Evolutionary conservation across 805 yeast species (phyloP), one percentile per base, ranked within the genome.

Genomic region (Saccharomycopsis sp.): DNA sequence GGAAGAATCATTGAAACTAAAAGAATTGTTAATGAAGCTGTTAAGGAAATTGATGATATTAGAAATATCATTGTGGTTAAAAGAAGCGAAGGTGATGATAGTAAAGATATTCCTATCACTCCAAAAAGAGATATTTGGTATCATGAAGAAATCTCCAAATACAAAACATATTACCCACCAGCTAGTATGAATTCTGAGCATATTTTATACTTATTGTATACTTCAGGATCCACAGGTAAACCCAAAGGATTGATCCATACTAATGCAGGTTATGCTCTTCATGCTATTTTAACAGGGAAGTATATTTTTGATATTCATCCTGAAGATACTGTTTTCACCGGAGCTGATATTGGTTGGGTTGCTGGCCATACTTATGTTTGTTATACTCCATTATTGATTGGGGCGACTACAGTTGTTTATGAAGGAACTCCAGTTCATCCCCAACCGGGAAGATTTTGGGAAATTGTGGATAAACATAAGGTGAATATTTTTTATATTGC

Each of bases 331-430:
- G 66, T 83, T 42, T 83, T 83, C 69, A 82, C 92, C 14, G 92
- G 92, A 21, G 94, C 92, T 57, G 94, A 83, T 62, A 80, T 83
- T 40, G 94, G 94, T 54, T 83, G 94, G 94, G 80, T 83, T 54
- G 82, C 94, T 4, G 94, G 94, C 45, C 94, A 83, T 63, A 71
- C 92, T 10, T 83, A 82, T 53, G 86, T 76, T 14, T 73, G 82
- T 35, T 83, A 83, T 57, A 94, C 92, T 42, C 94, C 94, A 31
- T 66, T 83, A 56, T 58, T 72, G 23, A 67, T 71, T 51, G 94
- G 94, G 58, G 76, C 81, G 42, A 76, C 94, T 23, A 76, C 92
- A 15, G 71, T 83, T 32, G 81, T 83, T 26, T 83, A 79, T 55
- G 94, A 83, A 64, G 88, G 89, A 50, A 83, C 94, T 13, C 94